phyloP scores from a whole-genome alignment of 345 rosid species.

The Dimocarpus longan region DNA sequence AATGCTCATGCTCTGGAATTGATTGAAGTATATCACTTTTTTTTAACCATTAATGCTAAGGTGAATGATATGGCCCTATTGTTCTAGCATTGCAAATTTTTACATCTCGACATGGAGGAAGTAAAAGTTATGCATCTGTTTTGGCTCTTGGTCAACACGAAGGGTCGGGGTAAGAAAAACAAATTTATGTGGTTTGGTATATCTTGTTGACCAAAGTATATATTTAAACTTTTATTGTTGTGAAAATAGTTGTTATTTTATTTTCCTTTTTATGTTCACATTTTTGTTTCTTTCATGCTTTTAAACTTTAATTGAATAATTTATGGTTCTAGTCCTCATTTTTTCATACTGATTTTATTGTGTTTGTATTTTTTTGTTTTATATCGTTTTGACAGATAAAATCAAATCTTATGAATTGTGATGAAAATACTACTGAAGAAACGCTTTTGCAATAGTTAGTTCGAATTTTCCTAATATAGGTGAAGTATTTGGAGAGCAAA shows the following conservation, averaged over 20 bases:
- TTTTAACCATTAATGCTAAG: conserved; percentile 14
- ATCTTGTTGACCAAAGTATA: neutral
- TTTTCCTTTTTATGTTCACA: neutral
- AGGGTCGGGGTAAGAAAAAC: conserved; percentile 69
- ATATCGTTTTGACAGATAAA: conserved; percentile 43
- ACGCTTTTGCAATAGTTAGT: conserved; percentile 29
- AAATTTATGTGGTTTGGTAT: neutral
- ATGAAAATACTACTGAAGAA: conserved; percentile 37
- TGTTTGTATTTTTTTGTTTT: conserved; percentile 9
- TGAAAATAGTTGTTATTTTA: neutral
- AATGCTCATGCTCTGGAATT: neutral
- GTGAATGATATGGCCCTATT: conserved; percentile 6
- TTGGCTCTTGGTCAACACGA: conserved; percentile 97
- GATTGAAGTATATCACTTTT: neutral
- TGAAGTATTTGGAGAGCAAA: conserved; percentile 53
- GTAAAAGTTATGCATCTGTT: conserved; percentile 84
- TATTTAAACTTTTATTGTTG: too few species aligned
- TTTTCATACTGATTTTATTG: too few species aligned
- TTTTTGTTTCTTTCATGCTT: neutral
- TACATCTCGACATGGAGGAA: conserved; percentile 78
- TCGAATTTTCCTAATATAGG: conserved; percentile 39
- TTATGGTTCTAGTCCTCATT: too few species aligned
- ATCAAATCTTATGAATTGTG: conserved; percentile 33
- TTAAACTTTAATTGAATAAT: neutral
- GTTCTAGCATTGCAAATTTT: conserved; percentile 62